Conservation (phyloP, 176 grass and related monocot species). For the Bolboschoenus planiculmis region DNA sequence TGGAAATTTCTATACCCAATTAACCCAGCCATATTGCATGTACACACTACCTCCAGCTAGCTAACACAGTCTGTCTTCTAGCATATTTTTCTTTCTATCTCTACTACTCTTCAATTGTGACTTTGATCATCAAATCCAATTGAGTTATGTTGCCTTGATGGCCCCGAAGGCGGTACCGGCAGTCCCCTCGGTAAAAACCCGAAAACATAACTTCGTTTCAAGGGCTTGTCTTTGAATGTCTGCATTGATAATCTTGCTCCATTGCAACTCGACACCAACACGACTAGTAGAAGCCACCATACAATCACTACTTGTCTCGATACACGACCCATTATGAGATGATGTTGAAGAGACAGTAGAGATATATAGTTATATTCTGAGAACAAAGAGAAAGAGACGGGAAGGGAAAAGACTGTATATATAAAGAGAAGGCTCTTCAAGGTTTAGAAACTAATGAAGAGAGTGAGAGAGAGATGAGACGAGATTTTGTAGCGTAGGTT, state of each 20-base stretch:
- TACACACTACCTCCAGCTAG: slow-evolving; percentile 18
- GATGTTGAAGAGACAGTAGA: background rate
- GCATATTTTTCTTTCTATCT: background rate
- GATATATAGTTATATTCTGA: background rate
- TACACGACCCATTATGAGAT: background rate
- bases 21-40: slow-evolving; percentile 8
- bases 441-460: too few species aligned
- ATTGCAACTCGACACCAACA: slow-evolving; percentile 33
- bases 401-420: background rate
- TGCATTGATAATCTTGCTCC: slow-evolving; percentile 62
- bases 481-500: slow-evolving; percentile 1
- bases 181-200: slow-evolving; percentile 54
- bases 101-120: slow-evolving; percentile 12
- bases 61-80: slow-evolving; percentile 18
- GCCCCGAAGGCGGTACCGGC: slow-evolving; percentile 46
- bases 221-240: slow-evolving; percentile 42
- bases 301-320: background rate
- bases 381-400: background rate
- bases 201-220: slow-evolving; percentile 37
- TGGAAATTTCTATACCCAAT: slow-evolving; percentile 22
- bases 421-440: slow-evolving; percentile 5
- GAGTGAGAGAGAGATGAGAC: slow-evolving; percentile 1
- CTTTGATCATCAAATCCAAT: slow-evolving; percentile 47
- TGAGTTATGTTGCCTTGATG: slow-evolving; percentile 82
- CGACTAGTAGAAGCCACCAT: slow-evolving; percentile 20